Conservation (phyloP, 2,329 filamentous ascomycete species). For the Fusarium ambrosium region DNA sequence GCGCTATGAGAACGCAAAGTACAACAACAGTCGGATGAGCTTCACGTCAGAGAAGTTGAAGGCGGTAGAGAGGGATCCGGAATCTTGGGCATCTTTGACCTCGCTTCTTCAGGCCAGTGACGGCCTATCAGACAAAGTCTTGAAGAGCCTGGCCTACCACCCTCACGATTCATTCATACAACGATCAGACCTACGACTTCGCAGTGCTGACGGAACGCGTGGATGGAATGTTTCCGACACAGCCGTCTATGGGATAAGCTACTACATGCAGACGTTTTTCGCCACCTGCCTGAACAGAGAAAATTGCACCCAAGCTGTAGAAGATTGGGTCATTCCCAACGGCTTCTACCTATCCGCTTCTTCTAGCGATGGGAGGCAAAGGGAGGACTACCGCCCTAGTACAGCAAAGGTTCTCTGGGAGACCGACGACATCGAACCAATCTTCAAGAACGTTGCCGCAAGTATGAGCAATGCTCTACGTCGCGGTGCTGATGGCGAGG, state of each 20-base stretch:
- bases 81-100: slow-evolving; percentile 12
- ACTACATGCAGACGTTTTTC: slow-evolving; percentile 28
- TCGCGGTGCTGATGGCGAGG: slow-evolving; percentile 3
- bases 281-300: slow-evolving; percentile 11
- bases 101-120: neutral
- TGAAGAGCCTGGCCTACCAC: slow-evolving; percentile 16
- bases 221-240: slow-evolving; percentile 21
- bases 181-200: slow-evolving; percentile 9
- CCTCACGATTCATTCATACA: slow-evolving; percentile 3
- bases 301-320: slow-evolving; percentile 21
- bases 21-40: slow-evolving; percentile 1
- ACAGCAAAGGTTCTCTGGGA: slow-evolving; percentile 20
- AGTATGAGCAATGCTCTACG: slow-evolving; percentile 34
- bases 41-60: slow-evolving; percentile 10
- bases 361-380: neutral
- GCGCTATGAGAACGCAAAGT: slow-evolving; percentile 6
- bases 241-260: slow-evolving; percentile 29
- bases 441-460: slow-evolving; percentile 22
- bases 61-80: neutral
- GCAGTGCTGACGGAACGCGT: neutral
- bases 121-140: slow-evolving; percentile 2
- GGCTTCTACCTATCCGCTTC: slow-evolving; percentile 18
- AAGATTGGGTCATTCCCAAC: slow-evolving; percentile 23
- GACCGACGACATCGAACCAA: neutral
- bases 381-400: slow-evolving; percentile 15